These are phyloP conservation scores for Phanerochaete carnosa DNA, from an alignment of 768 basidiomycete genomes.

Conservation along the genomic window DNA sequence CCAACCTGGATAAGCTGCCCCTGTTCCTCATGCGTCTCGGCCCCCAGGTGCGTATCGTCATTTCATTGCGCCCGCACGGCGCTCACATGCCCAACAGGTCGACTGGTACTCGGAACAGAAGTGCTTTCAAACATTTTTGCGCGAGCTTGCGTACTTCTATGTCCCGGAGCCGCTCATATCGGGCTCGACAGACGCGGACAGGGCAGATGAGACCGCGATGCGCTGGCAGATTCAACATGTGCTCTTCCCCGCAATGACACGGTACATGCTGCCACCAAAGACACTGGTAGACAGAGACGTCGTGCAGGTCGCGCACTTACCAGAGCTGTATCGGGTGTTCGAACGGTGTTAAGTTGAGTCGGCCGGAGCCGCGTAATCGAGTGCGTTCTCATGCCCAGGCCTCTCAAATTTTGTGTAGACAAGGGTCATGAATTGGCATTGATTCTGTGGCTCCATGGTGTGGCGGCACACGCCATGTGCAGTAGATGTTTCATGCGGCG, in stretches of 20 bases:
- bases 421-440: no score
- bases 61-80: neutral
- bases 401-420: no score
- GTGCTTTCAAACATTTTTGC: slow-evolving; percentile 83
- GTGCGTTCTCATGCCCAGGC: no score
- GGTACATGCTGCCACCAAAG: slow-evolving; percentile 68
- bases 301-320: slow-evolving; percentile 84
- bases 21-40: slow-evolving; percentile 88
- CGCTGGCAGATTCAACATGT: slow-evolving; percentile 90
- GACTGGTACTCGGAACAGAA: slow-evolving; percentile 82
- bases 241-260: slow-evolving; percentile 81
- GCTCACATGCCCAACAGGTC: slow-evolving; percentile 47
- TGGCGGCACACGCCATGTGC: no score
- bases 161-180: slow-evolving; percentile 54
- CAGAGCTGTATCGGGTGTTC: slow-evolving; percentile 92
- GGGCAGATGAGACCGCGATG: slow-evolving; percentile 45
- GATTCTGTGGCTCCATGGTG: no score
- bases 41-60: slow-evolving; percentile 59
- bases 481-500: no score
- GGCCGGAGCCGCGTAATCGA: neutral
- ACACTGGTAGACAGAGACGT: slow-evolving; percentile 69
- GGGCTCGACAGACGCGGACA: slow-evolving; percentile 3
- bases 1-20: slow-evolving; percentile 88
- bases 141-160: slow-evolving; percentile 92
- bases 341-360: slow-evolving; percentile 73